Conservation (phyloP, 345 rosid species). For the Boechera retrofracta region DNA sequence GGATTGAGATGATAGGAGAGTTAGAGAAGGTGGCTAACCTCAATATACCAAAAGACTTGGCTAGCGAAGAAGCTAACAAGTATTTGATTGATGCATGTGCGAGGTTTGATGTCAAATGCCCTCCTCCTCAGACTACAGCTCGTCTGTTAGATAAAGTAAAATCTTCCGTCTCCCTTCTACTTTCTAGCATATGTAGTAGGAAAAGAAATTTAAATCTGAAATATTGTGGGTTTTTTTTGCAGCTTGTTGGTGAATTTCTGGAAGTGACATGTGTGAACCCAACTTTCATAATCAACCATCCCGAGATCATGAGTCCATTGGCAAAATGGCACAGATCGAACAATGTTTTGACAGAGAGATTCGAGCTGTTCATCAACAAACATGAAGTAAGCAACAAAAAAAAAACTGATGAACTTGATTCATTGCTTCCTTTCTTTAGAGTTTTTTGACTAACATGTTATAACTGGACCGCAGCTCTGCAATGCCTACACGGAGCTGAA, state of each 20-base stretch:
- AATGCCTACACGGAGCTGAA: constrained; percentile 98
- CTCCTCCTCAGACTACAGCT: constrained; percentile 90
- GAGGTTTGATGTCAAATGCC: constrained; percentile 83
- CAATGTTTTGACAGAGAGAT: constrained; percentile 84
- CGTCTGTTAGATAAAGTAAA: constrained; percentile 89
- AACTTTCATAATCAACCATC: constrained; percentile 81
- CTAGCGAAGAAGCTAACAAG: constrained; percentile 81
- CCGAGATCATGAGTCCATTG: constrained; percentile 46
- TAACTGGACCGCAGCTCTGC: constrained; percentile 58
- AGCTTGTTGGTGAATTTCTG: constrained; percentile 96
- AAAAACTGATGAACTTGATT: constrained; percentile 5
- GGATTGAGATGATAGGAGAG: constrained; percentile 90
- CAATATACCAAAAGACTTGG: constrained; percentile 80
- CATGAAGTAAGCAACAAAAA: constrained; percentile 63
- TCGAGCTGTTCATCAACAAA: constrained; percentile 88
- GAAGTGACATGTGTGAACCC: constrained; percentile 96
- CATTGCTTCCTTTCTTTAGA: neutral
- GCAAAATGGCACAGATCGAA: constrained; percentile 66
- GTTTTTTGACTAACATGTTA: constrained; percentile 6
- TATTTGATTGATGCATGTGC: constrained; percentile 73
- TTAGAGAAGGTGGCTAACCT: constrained; percentile 90
- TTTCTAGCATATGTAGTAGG: constrained; percentile 2
- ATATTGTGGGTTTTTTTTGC: constrained; percentile 19
- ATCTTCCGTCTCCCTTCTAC: constrained; percentile 8
- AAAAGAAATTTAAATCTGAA: neutral